Evolutionary conservation across 805 yeast genomes (phyloP), one percentile per base, ranked within the genome.

Genomic region (Blastobotrys muscicola): DNA sequence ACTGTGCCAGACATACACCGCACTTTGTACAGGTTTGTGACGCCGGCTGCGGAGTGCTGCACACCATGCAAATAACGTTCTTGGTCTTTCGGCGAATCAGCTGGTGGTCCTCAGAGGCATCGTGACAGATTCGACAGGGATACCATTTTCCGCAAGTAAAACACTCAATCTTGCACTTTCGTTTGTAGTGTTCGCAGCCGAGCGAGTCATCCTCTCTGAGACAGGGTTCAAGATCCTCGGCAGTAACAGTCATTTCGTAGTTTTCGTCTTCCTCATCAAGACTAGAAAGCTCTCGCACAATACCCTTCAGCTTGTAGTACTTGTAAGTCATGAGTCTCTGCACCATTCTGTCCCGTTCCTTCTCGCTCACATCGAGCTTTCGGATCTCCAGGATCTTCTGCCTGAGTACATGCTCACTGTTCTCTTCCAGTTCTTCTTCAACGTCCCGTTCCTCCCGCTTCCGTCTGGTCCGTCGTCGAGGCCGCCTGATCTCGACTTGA

Each of bases 81-180:
- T 68, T 69, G 2, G 85, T 83, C 38, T 72, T 71, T 23, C 68
- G 66, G 38, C 95, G 69, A 20, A 60, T 50, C 55, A 85, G 72
- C 50, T 71, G 75, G 59, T 82, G 94, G 9, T 67, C 55, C 15
- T 71, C 69, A n/a, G 65, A 70, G 55, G 83, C 94, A 45, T 67
- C 70, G 61, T 89, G 97, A 58, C 97, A 89, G 50, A 84, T 75
- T 10, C 95, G 72, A 62, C 97, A 89, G 1, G 85, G 64, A 51
- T 68, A 82, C 90, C 94, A 89, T 56, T 70, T 69, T 29, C 68
- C 62, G 56, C 97, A 89, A 2, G 70, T 70, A 9, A 82, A 71
- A 57, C 97, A 89, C 55, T 85, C 92, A 40, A 84, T 61, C 58
- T 87, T 86, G 64, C 95, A 86, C 47, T 80, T 80, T 30, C 94